Evolutionary conservation across 2,329 filamentous ascomycete genomes (phyloP).

Genomic region (Calonectria montana): DNA sequence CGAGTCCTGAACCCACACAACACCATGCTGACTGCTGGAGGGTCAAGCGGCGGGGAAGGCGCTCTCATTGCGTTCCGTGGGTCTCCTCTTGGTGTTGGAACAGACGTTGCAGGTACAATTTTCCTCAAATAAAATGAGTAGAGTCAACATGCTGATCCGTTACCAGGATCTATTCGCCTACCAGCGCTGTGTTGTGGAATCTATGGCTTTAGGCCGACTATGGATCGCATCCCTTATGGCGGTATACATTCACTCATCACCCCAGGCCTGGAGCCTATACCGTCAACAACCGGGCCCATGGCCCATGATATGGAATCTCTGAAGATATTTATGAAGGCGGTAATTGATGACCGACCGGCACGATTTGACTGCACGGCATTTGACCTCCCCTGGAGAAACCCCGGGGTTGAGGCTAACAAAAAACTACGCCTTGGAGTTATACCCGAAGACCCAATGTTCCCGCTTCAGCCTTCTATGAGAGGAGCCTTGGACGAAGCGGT

Average conservation of each 20-base stretch:
- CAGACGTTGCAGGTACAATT: slow-evolving; percentile 43
- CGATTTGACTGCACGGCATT: slow-evolving; percentile 14
- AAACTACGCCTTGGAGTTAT: slow-evolving; percentile 23
- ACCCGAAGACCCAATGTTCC: slow-evolving; percentile 11
- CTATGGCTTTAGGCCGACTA: slow-evolving; percentile 28
- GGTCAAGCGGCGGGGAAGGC: slow-evolving; percentile 66
- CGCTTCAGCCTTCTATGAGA: slow-evolving; percentile 23
- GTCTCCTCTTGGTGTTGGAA: slow-evolving; percentile 47
- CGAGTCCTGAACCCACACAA: slow-evolving; percentile 70
- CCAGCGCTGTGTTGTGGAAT: slow-evolving; percentile 38
- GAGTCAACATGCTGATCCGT: neutral
- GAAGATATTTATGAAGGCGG: slow-evolving; percentile 4
- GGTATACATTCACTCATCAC: neutral
- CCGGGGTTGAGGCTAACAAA: rapidly evolving
- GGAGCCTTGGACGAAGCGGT: slow-evolving; percentile 10
- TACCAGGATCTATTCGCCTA: slow-evolving; percentile 38
- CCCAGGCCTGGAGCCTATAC: neutral
- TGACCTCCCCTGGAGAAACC: slow-evolving; percentile 21
- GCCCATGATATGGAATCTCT: slow-evolving; percentile 22
- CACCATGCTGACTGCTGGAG: slow-evolving; percentile 66
- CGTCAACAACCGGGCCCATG: slow-evolving; percentile 18
- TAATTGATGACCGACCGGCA: slow-evolving; percentile 5
- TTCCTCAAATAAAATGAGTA: neutral
- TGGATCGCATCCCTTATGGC: slow-evolving; percentile 16
- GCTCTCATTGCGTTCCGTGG: slow-evolving; percentile 49